Evolutionary conservation across 208 protist genomes (phyloP).

Genomic region (Crithidia mellificae): DNA sequence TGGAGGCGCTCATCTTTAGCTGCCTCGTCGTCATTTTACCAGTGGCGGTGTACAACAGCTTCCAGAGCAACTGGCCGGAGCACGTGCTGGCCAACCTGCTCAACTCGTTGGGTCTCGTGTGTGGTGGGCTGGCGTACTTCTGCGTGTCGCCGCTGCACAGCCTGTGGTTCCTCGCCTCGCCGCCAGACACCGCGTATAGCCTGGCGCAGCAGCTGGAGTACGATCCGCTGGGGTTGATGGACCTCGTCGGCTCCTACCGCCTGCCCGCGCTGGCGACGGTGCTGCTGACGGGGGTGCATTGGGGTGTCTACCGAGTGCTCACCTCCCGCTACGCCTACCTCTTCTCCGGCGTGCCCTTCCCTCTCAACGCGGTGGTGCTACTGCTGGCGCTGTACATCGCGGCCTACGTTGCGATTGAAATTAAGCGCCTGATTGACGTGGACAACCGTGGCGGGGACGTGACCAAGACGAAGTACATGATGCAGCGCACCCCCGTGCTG

Average conservation of each 20-base stretch:
- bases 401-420: slow-evolving; percentile 51
- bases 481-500: slow-evolving; percentile 32
- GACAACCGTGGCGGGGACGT: slow-evolving; percentile 47
- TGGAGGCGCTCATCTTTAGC: slow-evolving; percentile 73
- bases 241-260: slow-evolving; percentile 40
- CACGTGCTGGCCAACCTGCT: slow-evolving; percentile 53
- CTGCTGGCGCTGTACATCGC: slow-evolving; percentile 58
- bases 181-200: slow-evolving; percentile 20
- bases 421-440: slow-evolving; percentile 57
- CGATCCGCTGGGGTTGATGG: slow-evolving; percentile 69
- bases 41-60: slow-evolving; percentile 56
- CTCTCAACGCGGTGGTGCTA: slow-evolving; percentile 65
- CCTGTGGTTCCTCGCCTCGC: slow-evolving; percentile 74
- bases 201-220: slow-evolving; percentile 50
- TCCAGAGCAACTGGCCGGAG: slow-evolving; percentile 74
- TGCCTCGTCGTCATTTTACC: slow-evolving; percentile 66
- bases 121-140: slow-evolving; percentile 58
- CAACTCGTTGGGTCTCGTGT: slow-evolving; percentile 70
- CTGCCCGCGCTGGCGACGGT: slow-evolving; percentile 37
- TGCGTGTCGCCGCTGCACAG: slow-evolving; percentile 50
- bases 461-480: slow-evolving; percentile 22
- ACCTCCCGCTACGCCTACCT: slow-evolving; percentile 79
- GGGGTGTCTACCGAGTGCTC: slow-evolving; percentile 69
- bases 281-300: slow-evolving; percentile 41
- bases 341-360: slow-evolving; percentile 70